Evolutionary conservation across 495 filamentous ascomycete species (phyloP).

Genomic region (Tuber magnatum): DNA sequence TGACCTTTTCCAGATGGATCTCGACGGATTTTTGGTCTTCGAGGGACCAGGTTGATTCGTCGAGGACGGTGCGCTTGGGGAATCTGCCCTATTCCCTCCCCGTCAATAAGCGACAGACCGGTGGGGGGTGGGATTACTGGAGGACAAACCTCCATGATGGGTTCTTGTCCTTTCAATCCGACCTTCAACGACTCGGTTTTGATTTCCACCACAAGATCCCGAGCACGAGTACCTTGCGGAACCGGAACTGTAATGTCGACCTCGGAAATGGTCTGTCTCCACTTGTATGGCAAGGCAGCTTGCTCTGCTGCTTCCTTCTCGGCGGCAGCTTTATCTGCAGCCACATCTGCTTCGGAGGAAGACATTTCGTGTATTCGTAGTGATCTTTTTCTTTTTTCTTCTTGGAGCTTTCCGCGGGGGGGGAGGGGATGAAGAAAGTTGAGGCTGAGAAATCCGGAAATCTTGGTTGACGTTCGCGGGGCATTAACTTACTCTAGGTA

Average conservation of each 20-base stretch:
- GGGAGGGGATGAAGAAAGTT: not conserved
- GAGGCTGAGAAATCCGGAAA: not conserved
- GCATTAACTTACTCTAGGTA: no score
- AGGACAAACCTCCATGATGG: conserved; percentile 66
- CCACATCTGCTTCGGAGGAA: conserved; percentile 49
- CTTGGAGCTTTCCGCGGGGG: not conserved
- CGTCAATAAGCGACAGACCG: not conserved
- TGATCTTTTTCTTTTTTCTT: not conserved
- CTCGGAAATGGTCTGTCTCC: conserved; percentile 91
- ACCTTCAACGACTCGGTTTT: conserved; percentile 72
- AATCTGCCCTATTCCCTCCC: conserved; percentile 63
- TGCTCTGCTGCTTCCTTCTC: conserved; percentile 80
- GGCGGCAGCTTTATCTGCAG: conserved; percentile 62
- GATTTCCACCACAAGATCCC: conserved; percentile 75
- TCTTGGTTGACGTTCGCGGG: not conserved
- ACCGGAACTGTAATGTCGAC: conserved; percentile 73
- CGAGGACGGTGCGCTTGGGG: conserved; percentile 67
- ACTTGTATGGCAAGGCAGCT: conserved; percentile 89
- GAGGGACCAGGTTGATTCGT: conserved; percentile 94
- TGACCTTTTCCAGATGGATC: conserved; percentile 90
- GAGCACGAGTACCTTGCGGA: conserved; percentile 70
- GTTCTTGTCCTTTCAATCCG: conserved; percentile 78
- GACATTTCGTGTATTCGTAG: conserved; percentile 34
- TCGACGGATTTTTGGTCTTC: conserved; percentile 70
- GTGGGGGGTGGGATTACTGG: not conserved